Evolutionary conservation across 345 rosid genomes (phyloP).

Genomic region (Arabidopsis arenosa): DNA sequence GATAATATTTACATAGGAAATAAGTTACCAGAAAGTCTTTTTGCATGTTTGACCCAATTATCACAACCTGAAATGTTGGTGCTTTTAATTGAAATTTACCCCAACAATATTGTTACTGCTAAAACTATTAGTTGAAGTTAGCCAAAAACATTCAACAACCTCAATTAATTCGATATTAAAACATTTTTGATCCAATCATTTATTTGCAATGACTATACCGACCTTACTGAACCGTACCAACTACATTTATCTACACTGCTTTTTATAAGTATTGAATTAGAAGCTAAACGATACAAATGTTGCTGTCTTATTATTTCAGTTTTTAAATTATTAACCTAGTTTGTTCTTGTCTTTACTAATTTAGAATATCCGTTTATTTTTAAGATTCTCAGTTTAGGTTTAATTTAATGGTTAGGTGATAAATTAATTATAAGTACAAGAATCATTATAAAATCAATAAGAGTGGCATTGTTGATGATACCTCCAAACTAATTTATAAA

Average conservation of each 20-base stretch:
- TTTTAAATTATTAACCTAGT: conserved; percentile 6
- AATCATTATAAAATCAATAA: neutral
- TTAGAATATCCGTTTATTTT: neutral
- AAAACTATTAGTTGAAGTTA: conserved; percentile 4
- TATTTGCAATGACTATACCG: conserved; percentile 4
- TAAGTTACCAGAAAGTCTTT: neutral
- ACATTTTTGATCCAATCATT: neutral
- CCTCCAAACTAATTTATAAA: conserved; percentile 14
- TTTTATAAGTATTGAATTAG: neutral
- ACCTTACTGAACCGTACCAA: conserved; percentile 26
- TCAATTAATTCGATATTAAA: conserved; percentile 7
- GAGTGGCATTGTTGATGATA: conserved; percentile 21
- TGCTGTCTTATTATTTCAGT: conserved; percentile 14
- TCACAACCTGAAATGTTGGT: neutral
- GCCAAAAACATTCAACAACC: neutral
- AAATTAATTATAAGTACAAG: neutral
- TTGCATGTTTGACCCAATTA: too few species aligned
- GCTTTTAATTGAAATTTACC: neutral
- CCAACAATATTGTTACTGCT: neutral
- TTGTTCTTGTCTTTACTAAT: conserved; percentile 4
- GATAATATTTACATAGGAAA: neutral
- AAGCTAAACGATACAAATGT: neutral
- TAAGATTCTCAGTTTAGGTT: conserved; percentile 11
- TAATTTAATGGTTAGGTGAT: neutral
- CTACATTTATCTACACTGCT: conserved; percentile 21